Percentiles rank a stretch among this genome's conserved stretches.
Evolutionary conservation across 371 early-diverging fungal species (phyloP).

Genomic region (Catenaria anguillulae): DNA sequence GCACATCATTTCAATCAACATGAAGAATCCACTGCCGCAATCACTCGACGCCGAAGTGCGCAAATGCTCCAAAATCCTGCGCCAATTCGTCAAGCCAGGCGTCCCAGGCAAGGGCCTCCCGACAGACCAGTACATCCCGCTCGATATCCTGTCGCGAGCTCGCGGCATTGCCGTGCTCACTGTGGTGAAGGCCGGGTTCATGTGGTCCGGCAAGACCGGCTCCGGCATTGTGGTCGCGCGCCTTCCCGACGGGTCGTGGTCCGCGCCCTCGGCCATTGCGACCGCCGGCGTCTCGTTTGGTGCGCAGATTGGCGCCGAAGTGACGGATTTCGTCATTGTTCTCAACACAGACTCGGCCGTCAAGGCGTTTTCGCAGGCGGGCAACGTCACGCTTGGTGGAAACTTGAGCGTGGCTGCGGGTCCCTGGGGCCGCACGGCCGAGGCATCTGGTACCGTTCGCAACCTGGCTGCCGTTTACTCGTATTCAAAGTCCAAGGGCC

Average conservation of each 20-base stretch:
- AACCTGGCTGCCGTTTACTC: no score
- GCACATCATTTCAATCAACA: no score
- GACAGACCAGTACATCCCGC: no score
- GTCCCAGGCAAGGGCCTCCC: no score
- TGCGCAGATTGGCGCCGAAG: constrained; percentile 48
- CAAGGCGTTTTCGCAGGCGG: constrained; percentile 14
- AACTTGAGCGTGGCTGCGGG: constrained; percentile 65
- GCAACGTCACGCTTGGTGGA: constrained; percentile 83
- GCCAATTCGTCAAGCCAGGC: no score
- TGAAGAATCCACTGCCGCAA: no score
- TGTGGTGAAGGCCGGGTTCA: constrained; percentile 81
- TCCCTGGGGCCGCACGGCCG: no score
- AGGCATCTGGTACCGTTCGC: no score
- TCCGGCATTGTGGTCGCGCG: constrained; percentile 80
- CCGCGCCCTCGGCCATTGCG: constrained; percentile 10
- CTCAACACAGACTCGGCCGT: constrained; percentile 75
- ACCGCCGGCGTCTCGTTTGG: constrained; percentile 8
- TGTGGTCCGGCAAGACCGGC: constrained; percentile 82
- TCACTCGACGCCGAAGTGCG: constrained; percentile 40
- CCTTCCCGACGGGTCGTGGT: constrained; percentile 27
- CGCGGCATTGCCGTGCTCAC: constrained; percentile 75
- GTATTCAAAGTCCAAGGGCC: constrained; percentile 5
- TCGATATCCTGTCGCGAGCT: no score
- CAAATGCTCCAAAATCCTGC: constrained; percentile 39
- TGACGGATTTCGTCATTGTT: constrained; percentile 88